Conservation (phyloP, 78 protist genomes). For the Planoprotostelium fungivorum region DNA sequence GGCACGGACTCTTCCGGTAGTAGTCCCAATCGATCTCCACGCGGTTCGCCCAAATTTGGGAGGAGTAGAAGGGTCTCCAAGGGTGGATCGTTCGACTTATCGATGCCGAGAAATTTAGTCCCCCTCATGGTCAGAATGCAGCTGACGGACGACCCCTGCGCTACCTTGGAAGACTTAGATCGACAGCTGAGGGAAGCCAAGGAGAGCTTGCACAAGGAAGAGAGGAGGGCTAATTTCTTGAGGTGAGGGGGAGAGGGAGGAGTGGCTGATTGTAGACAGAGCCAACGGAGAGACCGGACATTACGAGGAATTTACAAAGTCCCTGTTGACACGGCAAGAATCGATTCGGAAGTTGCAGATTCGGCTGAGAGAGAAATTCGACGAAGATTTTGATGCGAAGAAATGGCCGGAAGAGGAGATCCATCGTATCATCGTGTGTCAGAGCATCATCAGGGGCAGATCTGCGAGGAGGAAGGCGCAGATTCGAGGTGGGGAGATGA, state of each 20-base stretch:
- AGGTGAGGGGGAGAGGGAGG: background rate
- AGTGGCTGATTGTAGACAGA: background rate
- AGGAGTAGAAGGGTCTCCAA: background rate
- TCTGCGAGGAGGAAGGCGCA: background rate
- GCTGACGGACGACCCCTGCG: background rate
- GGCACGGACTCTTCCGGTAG: too few relatives aligned
- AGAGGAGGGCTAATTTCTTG: background rate
- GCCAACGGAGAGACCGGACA: background rate
- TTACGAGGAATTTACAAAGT: too few relatives aligned
- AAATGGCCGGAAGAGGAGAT: background rate
- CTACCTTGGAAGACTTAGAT: background rate
- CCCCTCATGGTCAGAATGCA: background rate
- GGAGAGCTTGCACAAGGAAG: background rate
- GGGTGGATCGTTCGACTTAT: background rate
- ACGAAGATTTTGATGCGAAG: background rate
- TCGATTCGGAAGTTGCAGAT: background rate
- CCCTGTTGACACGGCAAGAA: background rate
- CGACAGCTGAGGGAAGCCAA: background rate
- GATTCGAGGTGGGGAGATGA: too few relatives aligned
- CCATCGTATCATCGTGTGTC: background rate
- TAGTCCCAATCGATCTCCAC: background rate
- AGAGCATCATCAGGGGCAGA: background rate
- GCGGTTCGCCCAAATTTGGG: background rate
- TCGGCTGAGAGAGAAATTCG: background rate
- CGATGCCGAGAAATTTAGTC: background rate